These are phyloP conservation scores for Inonotus obliquus DNA, from an alignment of 1,284 basidiomycete genomes.

Conservation along the genomic window DNA sequence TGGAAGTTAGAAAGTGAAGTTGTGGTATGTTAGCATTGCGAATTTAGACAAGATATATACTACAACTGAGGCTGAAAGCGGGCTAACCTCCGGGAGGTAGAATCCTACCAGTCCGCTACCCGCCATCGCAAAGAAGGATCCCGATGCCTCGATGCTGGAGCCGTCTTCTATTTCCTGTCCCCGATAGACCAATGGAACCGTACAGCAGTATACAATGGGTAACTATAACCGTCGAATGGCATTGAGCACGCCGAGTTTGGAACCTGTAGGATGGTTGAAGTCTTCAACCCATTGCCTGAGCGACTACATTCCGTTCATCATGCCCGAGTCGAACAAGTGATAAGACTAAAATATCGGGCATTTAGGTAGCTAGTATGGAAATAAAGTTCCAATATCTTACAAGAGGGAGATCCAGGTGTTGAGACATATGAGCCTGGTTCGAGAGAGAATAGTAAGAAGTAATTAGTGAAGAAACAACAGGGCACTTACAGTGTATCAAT, in stretches of 20 bases:
- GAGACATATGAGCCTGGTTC: constrained; percentile 17
- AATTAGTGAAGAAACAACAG: neutral
- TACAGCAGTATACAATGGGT: neutral
- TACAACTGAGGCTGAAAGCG: too few species aligned
- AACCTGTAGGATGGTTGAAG: constrained; percentile 30
- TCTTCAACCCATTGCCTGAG: constrained; percentile 27
- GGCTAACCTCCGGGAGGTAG: constrained; percentile 56
- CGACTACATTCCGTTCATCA: constrained; percentile 27
- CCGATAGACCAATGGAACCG: constrained; percentile 39
- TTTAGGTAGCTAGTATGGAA: neutral
- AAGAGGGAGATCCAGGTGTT: constrained; percentile 22
- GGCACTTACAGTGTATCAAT: too few species aligned
- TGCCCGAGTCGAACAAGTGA: constrained; percentile 27
- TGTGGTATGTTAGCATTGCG: too few species aligned
- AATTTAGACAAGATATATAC: too few species aligned
- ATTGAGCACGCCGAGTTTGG: constrained; percentile 28
- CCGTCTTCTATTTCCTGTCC: constrained; percentile 60
- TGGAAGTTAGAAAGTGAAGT: neutral
- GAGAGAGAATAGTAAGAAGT: neutral
- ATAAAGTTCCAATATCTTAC: neutral
- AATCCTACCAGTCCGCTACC: constrained; percentile 53
- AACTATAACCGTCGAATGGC: constrained; percentile 32
- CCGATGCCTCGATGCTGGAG: constrained; percentile 59
- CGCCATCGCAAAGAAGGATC: constrained; percentile 60
- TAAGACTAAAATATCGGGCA: constrained; percentile 9